Conservation (phyloP, 2,329 filamentous ascomycete species). For the Harringtonia lauricola region DNA sequence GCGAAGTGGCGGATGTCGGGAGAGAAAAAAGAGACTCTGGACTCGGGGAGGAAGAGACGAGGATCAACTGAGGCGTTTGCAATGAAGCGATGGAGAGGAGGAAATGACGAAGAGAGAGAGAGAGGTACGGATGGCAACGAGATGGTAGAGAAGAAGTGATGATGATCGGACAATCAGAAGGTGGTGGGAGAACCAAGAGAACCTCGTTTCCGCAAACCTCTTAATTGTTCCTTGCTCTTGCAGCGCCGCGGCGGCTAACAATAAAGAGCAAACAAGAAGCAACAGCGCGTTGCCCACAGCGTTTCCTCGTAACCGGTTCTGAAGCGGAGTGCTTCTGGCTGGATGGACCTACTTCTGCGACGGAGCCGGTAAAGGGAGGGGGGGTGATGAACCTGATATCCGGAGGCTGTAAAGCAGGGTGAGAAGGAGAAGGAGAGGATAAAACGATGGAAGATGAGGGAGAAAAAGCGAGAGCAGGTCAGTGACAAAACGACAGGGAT, state of each 20-base stretch:
- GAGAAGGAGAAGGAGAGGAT: not conserved
- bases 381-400: not conserved
- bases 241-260: too few species aligned
- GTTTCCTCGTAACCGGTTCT: too few species aligned
- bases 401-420: constrained; percentile 4
- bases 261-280: not conserved
- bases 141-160: not conserved
- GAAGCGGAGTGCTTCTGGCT: not conserved
- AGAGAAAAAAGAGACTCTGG: not conserved
- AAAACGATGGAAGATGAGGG: not conserved
- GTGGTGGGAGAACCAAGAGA: not conserved
- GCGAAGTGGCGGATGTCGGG: not conserved
- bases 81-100: not conserved
- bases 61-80: not conserved
- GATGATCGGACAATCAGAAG: constrained; percentile 1
- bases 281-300: too few species aligned
- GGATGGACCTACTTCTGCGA: not conserved
- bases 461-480: not conserved
- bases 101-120: not conserved
- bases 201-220: constrained; percentile 7
- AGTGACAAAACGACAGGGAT: too few species aligned
- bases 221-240: not conserved
- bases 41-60: not conserved
- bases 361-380: not conserved
- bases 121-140: not conserved